Evolutionary conservation across 352 stramenopile species (phyloP).

Genomic region (Globisporangium mamillatum): DNA sequence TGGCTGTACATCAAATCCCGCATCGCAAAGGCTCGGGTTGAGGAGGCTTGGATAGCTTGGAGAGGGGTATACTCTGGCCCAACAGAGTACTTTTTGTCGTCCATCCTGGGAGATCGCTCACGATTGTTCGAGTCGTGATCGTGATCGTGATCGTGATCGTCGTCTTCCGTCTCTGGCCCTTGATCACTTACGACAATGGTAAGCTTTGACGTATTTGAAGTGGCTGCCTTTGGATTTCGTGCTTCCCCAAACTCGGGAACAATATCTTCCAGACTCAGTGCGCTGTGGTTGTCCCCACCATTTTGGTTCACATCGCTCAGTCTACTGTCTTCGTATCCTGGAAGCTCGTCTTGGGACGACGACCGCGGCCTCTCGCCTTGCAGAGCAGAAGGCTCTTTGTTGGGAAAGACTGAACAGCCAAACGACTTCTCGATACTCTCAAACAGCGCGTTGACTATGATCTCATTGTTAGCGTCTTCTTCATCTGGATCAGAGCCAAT

Average conservation of each 20-base stretch:
- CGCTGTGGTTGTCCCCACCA: background rate
- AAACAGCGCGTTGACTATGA: background rate
- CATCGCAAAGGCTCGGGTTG: background rate
- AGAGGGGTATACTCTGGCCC: background rate
- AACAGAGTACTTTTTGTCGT: background rate
- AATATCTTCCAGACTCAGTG: conserved; percentile 13
- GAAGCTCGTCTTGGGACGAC: background rate
- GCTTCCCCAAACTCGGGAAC: conserved; percentile 9
- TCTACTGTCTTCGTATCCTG: background rate
- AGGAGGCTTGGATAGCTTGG: background rate
- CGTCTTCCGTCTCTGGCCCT: conserved; percentile 9
- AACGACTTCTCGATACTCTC: conserved; percentile 13
- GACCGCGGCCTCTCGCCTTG: background rate
- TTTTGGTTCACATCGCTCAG: background rate
- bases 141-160: background rate
- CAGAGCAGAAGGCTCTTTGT: background rate
- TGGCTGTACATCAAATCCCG: conserved; percentile 13
- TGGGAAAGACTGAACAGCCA: conserved; percentile 4
- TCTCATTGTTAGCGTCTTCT: background rate
- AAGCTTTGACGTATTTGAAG: background rate
- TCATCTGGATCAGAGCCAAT: background rate
- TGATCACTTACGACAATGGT: background rate
- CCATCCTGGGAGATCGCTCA: background rate
- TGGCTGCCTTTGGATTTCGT: background rate
- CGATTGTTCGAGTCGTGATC: conserved; percentile 1